These are phyloP conservation scores for Beauveria sp. DNA, from an alignment of 2,329 filamentous ascomycete genomes.

Conservation along the genomic window DNA sequence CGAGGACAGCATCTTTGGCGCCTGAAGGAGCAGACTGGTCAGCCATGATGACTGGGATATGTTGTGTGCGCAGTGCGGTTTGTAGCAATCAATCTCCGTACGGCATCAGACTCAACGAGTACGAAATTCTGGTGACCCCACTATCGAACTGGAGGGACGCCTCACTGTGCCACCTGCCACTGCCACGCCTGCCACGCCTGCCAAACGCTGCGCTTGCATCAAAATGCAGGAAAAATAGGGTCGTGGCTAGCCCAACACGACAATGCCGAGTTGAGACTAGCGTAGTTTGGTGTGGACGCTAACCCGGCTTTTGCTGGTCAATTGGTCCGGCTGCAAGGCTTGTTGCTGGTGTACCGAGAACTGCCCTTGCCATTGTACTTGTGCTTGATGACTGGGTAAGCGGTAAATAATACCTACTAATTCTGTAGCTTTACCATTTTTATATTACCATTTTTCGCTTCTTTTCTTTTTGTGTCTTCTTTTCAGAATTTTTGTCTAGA, in stretches of 20 bases:
- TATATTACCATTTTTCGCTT: too few species aligned
- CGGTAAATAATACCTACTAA: too few species aligned
- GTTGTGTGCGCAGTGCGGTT: neutral
- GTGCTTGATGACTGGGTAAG: too few species aligned
- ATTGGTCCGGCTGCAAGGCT: neutral
- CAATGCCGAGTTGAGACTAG: constrained; percentile 7
- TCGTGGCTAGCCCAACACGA: neutral
- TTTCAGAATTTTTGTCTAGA: too few species aligned
- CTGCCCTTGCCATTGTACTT: too few species aligned
- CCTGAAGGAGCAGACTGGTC: constrained; percentile 43
- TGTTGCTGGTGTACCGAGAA: too few species aligned
- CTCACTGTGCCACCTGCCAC: neutral
- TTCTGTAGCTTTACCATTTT: too few species aligned
- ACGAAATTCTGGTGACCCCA: constrained; percentile 7
- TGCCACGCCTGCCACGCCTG: too few species aligned
- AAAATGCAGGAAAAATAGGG: neutral
- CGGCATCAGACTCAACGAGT: neutral
- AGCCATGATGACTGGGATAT: neutral
- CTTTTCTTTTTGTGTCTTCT: too few species aligned
- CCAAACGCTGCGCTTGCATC: neutral
- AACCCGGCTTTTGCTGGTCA: neutral
- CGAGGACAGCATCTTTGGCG: constrained; percentile 74
- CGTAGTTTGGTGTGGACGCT: neutral
- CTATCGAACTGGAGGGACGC: neutral
- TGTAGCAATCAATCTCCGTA: neutral